Base-by-base conservation (phyloP, 2,329 filamentous ascomycete species). In the Ophiostoma quercus region DNA sequence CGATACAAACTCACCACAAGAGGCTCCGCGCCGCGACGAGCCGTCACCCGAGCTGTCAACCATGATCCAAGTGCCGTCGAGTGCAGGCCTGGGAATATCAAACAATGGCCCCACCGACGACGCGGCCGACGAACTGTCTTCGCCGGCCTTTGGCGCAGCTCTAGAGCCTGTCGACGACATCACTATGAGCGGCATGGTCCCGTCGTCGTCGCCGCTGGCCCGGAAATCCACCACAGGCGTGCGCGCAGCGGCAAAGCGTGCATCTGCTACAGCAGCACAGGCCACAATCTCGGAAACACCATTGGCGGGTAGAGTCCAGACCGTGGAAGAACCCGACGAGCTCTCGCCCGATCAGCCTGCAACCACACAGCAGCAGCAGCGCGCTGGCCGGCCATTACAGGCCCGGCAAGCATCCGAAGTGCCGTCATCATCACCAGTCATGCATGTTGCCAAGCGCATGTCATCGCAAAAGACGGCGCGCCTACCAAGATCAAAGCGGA, bases 101-200 rank as follows among this genome's bases (percentile, higher is more conserved):
- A 8, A 34, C n/a, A 19, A 12, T 71, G 70, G 29, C 39, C 68
- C 2, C 57, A 62, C 29, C 39, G 71, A 60, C 14, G 73, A 74
- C 19, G 74, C 74, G 6, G 54, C 75, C 32, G 76, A 78, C 69
- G 77, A 78, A 67, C 70, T 77, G 8, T 79, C 78, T 16, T 76
- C 77, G 25, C 69, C 72, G 1, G 47, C 71, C 2, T 47, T 69
- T 51, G 54, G 34, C 22, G 69, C 39, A 25, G 47, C 57, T 5
- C 43, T 69, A 8, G 69, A 67, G 25, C 32, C 51, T 1, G 29
- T 12, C 2, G 54, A 47, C 14, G 60, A 63, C 4, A 19, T 51
- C 1, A 43, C 51, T 0, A 66, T 19, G n/a, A 51, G 51, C 37
- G 57, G 34, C 51, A 37, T 66, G 39, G 16, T 60, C 22, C 29